Conservation (phyloP, 202 grass and related monocot species). For the Setaria italica region DNA sequence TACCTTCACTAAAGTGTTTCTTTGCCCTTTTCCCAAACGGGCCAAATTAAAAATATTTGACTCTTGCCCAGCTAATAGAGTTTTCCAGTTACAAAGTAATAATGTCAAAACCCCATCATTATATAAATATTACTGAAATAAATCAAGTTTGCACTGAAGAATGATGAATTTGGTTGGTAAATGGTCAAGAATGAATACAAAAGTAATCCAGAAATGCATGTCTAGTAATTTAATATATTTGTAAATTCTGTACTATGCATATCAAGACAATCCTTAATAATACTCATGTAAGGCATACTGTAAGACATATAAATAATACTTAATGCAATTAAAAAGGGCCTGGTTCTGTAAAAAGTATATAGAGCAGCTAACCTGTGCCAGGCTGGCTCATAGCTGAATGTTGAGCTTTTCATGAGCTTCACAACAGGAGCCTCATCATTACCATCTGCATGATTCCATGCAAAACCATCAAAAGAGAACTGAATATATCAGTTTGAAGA, state of each 20-base stretch:
- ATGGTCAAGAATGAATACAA: constrained; percentile 9
- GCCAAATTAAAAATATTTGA: background rate
- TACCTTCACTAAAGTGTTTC: constrained; percentile 10
- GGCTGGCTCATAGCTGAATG: constrained; percentile 95
- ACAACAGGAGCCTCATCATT: constrained; percentile 61
- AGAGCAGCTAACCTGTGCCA: constrained; percentile 80
- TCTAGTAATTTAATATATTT: constrained; percentile 28
- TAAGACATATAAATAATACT: constrained; percentile 13
- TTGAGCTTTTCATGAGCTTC: constrained; percentile 93
- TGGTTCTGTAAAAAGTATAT: constrained; percentile 33
- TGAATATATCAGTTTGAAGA: constrained; percentile 27
- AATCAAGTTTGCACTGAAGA: constrained; percentile 17
- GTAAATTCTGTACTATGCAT: constrained; percentile 1
- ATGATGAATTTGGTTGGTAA: constrained; percentile 11
- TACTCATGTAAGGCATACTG: constrained; percentile 31
- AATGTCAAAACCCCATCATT: constrained; percentile 8
- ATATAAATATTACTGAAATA: constrained; percentile 2
- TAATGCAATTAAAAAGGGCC: constrained; percentile 27
- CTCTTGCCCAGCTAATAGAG: constrained; percentile 27
- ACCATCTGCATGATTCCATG: constrained; percentile 59
- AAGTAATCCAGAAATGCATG: constrained; percentile 15
- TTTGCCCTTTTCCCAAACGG: background rate
- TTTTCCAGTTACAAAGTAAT: constrained; percentile 17
- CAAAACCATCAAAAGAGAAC: constrained; percentile 45
- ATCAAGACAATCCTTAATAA: background rate